Evolutionary conservation across 805 yeast genomes (phyloP), one percentile per base, ranked within the genome.

Genomic region (Vanderwaltozyma yarrowii): DNA sequence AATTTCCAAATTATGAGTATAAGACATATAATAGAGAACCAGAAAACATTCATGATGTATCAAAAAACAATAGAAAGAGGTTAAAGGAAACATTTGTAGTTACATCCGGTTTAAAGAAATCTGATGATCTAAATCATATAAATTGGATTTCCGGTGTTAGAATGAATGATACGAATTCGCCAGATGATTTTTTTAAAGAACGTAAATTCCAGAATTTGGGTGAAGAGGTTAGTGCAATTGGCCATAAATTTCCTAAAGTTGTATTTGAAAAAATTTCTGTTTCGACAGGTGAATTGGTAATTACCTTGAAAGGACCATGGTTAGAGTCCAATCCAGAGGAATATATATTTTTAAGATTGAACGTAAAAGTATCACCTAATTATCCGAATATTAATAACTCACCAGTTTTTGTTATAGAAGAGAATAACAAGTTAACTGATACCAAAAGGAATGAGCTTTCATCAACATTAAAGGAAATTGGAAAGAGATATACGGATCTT

Each of bases 91-190:
- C 54, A 19, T 56, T 64, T 38, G 69, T 67, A 5, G 58, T 69
- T 0, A 62, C 59, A 16, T 60, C 67, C 14, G 70, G 69, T 4
- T 36, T 54, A 37, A 53, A 52, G 16, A 40, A 46, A 4, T 45
- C 38, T 6, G 67, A 64, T 40, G 72, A 73, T 39, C 54, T 74
- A 23, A 77, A 80, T 47, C 94, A 85, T 52, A 63, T 89, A 43
- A 78, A 81, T 45, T 89, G 97, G 97, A 78, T 94, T 28, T 79
- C 96, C 0, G 96, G 97, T 36, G 94, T 89, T 7, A 69, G 87
- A 40, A 74, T 89, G 56, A 54, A 61, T 50, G 60, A 56, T 37
- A 64, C 66, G 1, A 58, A 53, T 32, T 64, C 68, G 0, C 59
- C 68, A 24, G 63, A 60, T 31, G 53, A 58, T 36, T 50, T 56